A percentile compares a stretch with the other conserved stretches of the same genome.
These are phyloP conservation scores for Martiniozyma abietophila DNA, from an alignment of 805 yeast species.

Conservation along the genomic window DNA sequence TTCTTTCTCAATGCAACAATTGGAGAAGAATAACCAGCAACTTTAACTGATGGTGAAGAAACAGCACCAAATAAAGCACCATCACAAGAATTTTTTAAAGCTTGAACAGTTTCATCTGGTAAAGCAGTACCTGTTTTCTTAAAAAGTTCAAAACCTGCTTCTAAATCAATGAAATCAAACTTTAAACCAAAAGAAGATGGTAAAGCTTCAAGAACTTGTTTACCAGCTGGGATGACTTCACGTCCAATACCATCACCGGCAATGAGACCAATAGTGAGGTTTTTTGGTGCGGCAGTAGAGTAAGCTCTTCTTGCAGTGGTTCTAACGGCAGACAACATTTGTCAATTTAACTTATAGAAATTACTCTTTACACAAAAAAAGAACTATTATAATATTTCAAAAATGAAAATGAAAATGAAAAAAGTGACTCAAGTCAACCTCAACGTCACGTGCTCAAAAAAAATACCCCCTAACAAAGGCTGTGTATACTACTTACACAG, in stretches of 20 bases:
- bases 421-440: too few relatives aligned
- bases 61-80: slow-evolving; percentile 99
- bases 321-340: too few relatives aligned
- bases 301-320: slow-evolving; percentile 22
- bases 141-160: slow-evolving; percentile 93
- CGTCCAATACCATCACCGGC: slow-evolving; percentile 99
- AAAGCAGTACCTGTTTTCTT: slow-evolving; percentile 91
- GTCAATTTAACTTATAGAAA: too few relatives aligned
- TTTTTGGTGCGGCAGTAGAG: slow-evolving; percentile 32
- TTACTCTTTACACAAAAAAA: too few relatives aligned
- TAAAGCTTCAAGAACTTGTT: slow-evolving; percentile 72
- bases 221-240: slow-evolving; percentile 97
- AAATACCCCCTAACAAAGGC: too few relatives aligned
- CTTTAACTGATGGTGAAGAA: slow-evolving; percentile 88
- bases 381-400: too few relatives aligned
- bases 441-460: too few relatives aligned
- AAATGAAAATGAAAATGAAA: too few relatives aligned
- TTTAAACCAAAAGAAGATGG: slow-evolving; percentile 66
- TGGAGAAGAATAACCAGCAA: slow-evolving; percentile 95
- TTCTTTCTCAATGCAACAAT: slow-evolving; percentile 97
- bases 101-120: slow-evolving; percentile 83
- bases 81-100: slow-evolving; percentile 73
- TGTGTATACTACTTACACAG: too few relatives aligned
- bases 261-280: slow-evolving; percentile 58
- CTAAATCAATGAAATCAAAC: slow-evolving; percentile 79